Conservation (phyloP, 2,329 filamentous ascomycete genomes). For the Aspergillus eucalypticola region DNA sequence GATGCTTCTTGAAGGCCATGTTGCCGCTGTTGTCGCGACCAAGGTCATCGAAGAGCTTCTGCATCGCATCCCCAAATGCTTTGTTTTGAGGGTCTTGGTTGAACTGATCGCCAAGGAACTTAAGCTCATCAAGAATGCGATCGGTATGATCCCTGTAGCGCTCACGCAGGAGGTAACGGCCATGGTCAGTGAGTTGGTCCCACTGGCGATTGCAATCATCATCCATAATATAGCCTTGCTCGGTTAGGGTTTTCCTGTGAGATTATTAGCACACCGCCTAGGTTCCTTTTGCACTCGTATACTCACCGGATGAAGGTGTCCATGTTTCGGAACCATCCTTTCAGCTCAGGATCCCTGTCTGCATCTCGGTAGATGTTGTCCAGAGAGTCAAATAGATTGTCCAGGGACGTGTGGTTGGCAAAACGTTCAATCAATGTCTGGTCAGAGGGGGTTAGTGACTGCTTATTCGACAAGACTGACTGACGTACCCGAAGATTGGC, state of each 20-base stretch:
- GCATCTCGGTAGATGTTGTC: conserved; percentile 84
- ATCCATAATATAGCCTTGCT: conserved; percentile 89
- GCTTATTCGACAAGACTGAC: conserved; percentile 34
- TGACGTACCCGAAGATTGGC: conserved; percentile 69
- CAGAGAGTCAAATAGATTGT: conserved; percentile 82
- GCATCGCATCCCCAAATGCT: conserved; percentile 70
- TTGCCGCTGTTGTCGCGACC: conserved; percentile 84
- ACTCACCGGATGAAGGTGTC: conserved; percentile 67
- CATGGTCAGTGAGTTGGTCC: conserved; percentile 81
- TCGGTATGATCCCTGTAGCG: conserved; percentile 87
- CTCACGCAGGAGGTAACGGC: conserved; percentile 80
- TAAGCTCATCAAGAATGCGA: conserved; percentile 82
- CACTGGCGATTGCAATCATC: conserved; percentile 78
- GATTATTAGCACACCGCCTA: conserved; percentile 11
- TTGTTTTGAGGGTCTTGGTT: conserved; percentile 85
- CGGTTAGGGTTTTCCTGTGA: conserved; percentile 69
- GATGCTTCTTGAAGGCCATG: conserved; percentile 84
- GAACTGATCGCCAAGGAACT: conserved; percentile 86
- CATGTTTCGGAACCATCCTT: conserved; percentile 81
- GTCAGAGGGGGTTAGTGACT: conserved; percentile 52
- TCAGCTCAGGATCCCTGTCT: conserved; percentile 81
- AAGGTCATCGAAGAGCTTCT: conserved; percentile 87
- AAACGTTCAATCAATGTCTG: conserved; percentile 89
- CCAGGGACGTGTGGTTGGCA: conserved; percentile 86
- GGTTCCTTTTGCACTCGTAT: background rate